Evolutionary conservation across 1,139 yeast species (phyloP), one percentile per base, ranked within the genome.

Genomic region (Yamadazyma membranifaciens): DNA sequence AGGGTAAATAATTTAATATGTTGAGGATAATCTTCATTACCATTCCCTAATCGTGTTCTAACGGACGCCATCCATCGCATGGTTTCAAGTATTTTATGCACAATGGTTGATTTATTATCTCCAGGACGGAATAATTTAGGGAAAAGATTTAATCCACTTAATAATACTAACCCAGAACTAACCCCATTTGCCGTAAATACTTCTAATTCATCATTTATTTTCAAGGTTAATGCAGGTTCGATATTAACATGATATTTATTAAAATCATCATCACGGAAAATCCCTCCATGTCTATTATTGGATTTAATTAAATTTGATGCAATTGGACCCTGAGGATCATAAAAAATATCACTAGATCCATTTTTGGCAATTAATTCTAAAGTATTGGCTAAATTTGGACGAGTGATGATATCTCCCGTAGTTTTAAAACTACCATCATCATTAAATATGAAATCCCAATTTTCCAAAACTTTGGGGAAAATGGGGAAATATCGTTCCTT

Each of bases 31-130:
- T 57, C 46, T 9, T 37, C 25, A 32, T 59, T 51, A 13, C 57
- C 59, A 53, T 88, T 96, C 1, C 98, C 98, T 17, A 91, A 72
- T 51, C 87, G 75, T 13, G 92, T 80, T 44, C 98, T 73, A 0
- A 85, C 91, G 9, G 94, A 76, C 1, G 91, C 87, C 75, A 88
- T 76, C 96, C 96, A 92, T 61, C 91, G 91, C 94, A 91, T 88
- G 6, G 87, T 67, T 61, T 92, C 98, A 11, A 89, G 67, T 11
- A 88, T 58, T 41, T 87, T 72, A 54, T 87, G 96, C 2, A 81
- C 69, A n/a, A 76, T 70, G 5, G 73, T 53, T 0, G 69, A 67
- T 12, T 57, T 53, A 5, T 53, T 50, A 28, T 59, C 56, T 4
- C 34, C 36, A 16, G 56, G 51, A 27, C 60, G 54, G 43, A 57